phyloP scores from a whole-genome alignment of 495 filamentous ascomycete genomes.

The Staphylotrichum tortipilum region DNA sequence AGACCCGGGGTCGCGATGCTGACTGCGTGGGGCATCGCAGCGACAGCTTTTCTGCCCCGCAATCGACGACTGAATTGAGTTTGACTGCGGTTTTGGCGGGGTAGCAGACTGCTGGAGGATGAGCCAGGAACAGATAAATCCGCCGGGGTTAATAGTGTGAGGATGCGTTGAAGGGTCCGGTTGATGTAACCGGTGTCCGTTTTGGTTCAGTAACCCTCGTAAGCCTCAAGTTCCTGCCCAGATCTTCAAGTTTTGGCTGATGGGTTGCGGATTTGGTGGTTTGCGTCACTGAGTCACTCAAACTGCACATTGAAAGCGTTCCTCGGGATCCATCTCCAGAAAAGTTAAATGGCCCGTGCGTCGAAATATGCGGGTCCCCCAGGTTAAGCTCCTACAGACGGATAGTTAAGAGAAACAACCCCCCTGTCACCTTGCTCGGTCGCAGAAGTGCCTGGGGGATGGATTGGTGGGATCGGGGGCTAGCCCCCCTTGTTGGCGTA shows the following conservation, averaged over 20 bases:
- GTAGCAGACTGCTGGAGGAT: neutral
- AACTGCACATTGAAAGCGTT: too few species aligned
- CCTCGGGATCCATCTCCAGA: conserved; percentile 6
- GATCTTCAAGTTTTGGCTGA: too few species aligned
- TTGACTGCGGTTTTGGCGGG: neutral
- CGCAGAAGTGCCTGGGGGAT: neutral
- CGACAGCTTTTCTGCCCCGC: neutral
- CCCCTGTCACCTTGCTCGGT: neutral
- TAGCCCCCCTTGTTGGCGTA: neutral
- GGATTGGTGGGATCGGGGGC: neutral
- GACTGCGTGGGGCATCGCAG: conserved; percentile 16
- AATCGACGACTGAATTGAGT: neutral
- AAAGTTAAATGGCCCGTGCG: conserved; percentile 1
- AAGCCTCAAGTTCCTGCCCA: too few species aligned
- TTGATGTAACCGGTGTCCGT: neutral
- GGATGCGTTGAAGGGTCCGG: too few species aligned
- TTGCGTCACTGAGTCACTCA: conserved; percentile 6
- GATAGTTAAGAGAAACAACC: too few species aligned
- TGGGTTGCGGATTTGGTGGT: too few species aligned
- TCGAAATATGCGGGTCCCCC: too few species aligned
- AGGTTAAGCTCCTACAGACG: too few species aligned
- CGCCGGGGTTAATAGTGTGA: neutral
- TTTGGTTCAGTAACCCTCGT: neutral
- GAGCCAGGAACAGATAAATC: neutral
- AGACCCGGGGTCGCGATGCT: conserved; percentile 64